Base-by-base conservation (phyloP, 2,329 filamentous ascomycete genomes). In the Colletotrichum endophyticum region DNA sequence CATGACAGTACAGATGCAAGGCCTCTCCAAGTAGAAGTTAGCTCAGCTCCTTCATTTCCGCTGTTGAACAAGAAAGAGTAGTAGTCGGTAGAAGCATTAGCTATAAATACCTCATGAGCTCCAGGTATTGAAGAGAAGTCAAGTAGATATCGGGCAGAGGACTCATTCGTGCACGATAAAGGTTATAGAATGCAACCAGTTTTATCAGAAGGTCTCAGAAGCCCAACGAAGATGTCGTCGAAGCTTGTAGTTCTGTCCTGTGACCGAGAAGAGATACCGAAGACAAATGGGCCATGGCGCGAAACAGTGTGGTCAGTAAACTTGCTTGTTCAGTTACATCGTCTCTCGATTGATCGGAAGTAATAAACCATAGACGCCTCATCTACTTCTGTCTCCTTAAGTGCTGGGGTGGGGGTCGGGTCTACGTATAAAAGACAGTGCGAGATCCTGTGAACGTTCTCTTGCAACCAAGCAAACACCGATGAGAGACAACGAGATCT, bases 241-340 rank as follows among this genome's bases (percentile, higher is more conserved):
- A 12, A 49, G n/a, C 44, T 49, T 12, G 9, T 49, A 6, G 6
- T 49, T 13, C 6, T 22, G 5, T 49, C 3, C 3, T 22, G 6
- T 49, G 44, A n/a, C 2, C 3, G 15, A 49, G 44, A 49, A 49
- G 9, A 22, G 4, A 49, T 13, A 11, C 19, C 9, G 2, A 0
- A 22, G n/a, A n/a, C 44, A 49, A 22, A 3, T 0, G 3, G n/a
- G 3, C n/a, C 11, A 22, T 0, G 11, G 3, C 11, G n/a, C 7
- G 44, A 22, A 22, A 22, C 11, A 6, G 11, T 0, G n/a, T 22
- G 0, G 2, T n/a, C 1, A 0, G 44, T 22, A 22, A 49, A 1
- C 8, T 1, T n/a, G 19, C 4, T 22, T 22, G 1, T 0, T 22
- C 44, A 22, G 44, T 13, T 1, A 2, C 9, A 22, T 12, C 44